Conservation (phyloP, 2,329 filamentous ascomycete species). For the Penicillium sp. region DNA sequence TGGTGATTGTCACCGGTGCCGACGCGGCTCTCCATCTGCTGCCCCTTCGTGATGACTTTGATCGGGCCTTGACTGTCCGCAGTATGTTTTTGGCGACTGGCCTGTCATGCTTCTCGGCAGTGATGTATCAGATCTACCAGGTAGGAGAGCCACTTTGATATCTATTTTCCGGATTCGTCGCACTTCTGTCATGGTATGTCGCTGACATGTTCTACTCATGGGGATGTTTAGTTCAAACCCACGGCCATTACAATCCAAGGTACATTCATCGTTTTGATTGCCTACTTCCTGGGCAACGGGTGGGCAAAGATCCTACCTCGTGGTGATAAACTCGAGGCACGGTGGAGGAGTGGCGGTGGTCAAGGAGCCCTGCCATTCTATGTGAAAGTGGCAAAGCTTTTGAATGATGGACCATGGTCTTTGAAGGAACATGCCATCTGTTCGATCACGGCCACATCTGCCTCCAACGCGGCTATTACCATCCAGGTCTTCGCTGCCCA, state of each 20-base stretch:
- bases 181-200: background rate
- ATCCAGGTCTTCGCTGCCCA: slow-evolving; percentile 44
- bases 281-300: slow-evolving; percentile 50
- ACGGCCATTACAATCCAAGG: slow-evolving; percentile 45
- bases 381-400: slow-evolving; percentile 39
- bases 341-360: slow-evolving; percentile 42
- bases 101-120: slow-evolving; percentile 50
- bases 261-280: slow-evolving; percentile 54
- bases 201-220: background rate
- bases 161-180: background rate
- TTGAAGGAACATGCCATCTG: slow-evolving; percentile 54
- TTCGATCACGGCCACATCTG: slow-evolving; percentile 50
- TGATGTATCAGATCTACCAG: slow-evolving; percentile 52
- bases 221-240: slow-evolving; percentile 45
- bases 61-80: slow-evolving; percentile 49
- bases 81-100: slow-evolving; percentile 46
- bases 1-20: slow-evolving; percentile 48
- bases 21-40: slow-evolving; percentile 48
- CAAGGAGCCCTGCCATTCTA: slow-evolving; percentile 39
- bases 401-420: slow-evolving; percentile 50
- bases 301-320: slow-evolving; percentile 47
- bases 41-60: slow-evolving; percentile 49
- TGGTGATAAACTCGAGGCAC: slow-evolving; percentile 45
- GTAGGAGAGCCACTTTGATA: slow-evolving; percentile 27
- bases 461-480: slow-evolving; percentile 45